phyloP scores from a whole-genome alignment of 805 yeast species.

The Ogataea paradorogensis region DNA sequence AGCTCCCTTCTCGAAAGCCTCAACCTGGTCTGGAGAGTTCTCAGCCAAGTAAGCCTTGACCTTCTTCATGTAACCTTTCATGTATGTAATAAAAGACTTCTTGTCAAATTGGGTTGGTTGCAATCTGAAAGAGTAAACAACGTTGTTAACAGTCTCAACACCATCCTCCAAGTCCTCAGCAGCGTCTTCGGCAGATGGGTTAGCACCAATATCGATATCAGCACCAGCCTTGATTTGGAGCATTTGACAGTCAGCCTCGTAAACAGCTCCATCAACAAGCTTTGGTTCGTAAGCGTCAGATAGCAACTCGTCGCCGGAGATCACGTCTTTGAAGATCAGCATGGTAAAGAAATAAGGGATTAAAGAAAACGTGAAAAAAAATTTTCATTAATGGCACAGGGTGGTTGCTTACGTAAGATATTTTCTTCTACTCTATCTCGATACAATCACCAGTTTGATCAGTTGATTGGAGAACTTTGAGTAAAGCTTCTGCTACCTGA shows the following conservation, averaged over 20 bases:
- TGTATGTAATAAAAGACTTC: slow-evolving; percentile 94
- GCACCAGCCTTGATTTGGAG: slow-evolving; percentile 79
- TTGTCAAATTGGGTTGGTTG: slow-evolving; percentile 96
- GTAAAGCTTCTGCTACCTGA: slow-evolving; percentile 11
- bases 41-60: slow-evolving; percentile 91
- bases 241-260: slow-evolving; percentile 96
- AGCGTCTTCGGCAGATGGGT: slow-evolving; percentile 98
- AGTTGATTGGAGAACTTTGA: slow-evolving; percentile 4
- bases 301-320: slow-evolving; percentile 93
- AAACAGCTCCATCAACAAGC: slow-evolving; percentile 85
- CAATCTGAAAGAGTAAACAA: slow-evolving; percentile 97
- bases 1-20: slow-evolving; percentile 96
- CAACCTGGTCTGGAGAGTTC: slow-evolving; percentile 81
- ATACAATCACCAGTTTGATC: slow-evolving; percentile 15
- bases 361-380: slow-evolving; percentile 7
- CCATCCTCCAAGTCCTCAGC: slow-evolving; percentile 80
- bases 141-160: slow-evolving; percentile 92
- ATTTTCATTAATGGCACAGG: slow-evolving; percentile 11
- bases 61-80: slow-evolving; percentile 98
- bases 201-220: slow-evolving; percentile 98
- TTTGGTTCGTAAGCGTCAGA: slow-evolving; percentile 95
- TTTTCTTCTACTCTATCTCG: slow-evolving; percentile 5
- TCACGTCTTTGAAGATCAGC: slow-evolving; percentile 62
- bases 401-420: slow-evolving; percentile 4
- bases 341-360: slow-evolving; percentile 24